These are phyloP conservation scores for Beauveria medogensis DNA, from an alignment of 2,329 filamentous ascomycete genomes.

Conservation along the genomic window DNA sequence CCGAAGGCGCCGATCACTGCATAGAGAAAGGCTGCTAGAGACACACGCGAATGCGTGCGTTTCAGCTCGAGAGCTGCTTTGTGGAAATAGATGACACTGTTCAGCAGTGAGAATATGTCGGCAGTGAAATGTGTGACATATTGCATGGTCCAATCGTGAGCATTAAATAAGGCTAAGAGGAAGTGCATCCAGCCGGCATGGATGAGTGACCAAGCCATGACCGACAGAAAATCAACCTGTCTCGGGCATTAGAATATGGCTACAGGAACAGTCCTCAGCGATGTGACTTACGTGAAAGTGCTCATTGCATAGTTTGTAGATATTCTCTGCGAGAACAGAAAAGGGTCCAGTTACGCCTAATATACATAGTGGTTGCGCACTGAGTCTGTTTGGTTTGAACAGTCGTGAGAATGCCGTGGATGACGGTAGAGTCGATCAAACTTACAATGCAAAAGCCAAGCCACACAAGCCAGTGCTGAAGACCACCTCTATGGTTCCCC, in stretches of 20 bases:
- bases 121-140: constrained; percentile 61
- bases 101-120: constrained; percentile 59
- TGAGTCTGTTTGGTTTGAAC: constrained; percentile 27
- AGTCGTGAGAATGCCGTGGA: background rate
- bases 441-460: constrained; percentile 52
- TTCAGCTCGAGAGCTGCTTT: constrained; percentile 58
- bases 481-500: constrained; percentile 60
- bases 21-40: constrained; percentile 56
- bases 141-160: constrained; percentile 62
- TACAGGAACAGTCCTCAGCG: background rate
- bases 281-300: constrained; percentile 40
- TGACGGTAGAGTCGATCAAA: background rate
- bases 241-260: background rate
- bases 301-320: constrained; percentile 49
- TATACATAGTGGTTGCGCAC: constrained; percentile 57
- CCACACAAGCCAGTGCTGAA: constrained; percentile 58
- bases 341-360: constrained; percentile 59
- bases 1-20: constrained; percentile 55
- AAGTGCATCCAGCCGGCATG: constrained; percentile 59
- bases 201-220: constrained; percentile 61
- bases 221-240: constrained; percentile 52
- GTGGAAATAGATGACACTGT: constrained; percentile 61
- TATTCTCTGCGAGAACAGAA: constrained; percentile 58
- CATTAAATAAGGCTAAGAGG: constrained; percentile 56
- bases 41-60: constrained; percentile 46